phyloP scores from a whole-genome alignment of 2,329 filamentous ascomycete genomes.

The Beauveria australis region DNA sequence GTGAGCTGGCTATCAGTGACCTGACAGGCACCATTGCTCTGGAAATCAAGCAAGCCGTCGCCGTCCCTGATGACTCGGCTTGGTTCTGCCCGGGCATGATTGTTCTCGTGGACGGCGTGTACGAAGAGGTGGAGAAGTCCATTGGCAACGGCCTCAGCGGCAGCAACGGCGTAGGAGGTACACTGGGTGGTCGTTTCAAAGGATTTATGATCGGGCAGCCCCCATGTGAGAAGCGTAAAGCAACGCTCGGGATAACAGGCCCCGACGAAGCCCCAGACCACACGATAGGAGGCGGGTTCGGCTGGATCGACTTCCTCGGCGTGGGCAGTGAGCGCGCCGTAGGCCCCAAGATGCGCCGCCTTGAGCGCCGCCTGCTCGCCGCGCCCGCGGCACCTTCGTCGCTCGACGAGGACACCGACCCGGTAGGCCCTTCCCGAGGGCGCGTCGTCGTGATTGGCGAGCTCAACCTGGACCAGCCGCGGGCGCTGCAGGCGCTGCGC shows the following conservation, averaged over 20 bases:
- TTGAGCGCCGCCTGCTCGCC: constrained; percentile 63
- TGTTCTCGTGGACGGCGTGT: constrained; percentile 88
- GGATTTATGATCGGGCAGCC: constrained; percentile 88
- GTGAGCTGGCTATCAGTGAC: constrained; percentile 75
- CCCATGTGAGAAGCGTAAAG: constrained; percentile 75
- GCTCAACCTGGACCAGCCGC: constrained; percentile 75
- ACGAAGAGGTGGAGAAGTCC: constrained; percentile 81
- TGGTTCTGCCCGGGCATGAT: constrained; percentile 98
- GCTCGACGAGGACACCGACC: constrained; percentile 18
- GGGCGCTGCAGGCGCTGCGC: constrained; percentile 70
- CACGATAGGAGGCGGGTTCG: constrained; percentile 73
- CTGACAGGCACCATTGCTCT: constrained; percentile 80
- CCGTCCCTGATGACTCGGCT: constrained; percentile 75
- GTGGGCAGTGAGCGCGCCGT: constrained; percentile 81
- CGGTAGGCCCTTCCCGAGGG: constrained; percentile 29
- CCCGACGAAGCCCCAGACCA: constrained; percentile 49
- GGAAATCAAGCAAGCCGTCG: constrained; percentile 70
- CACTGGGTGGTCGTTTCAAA: constrained; percentile 85
- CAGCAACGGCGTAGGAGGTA: constrained; percentile 76
- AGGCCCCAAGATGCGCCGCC: constrained; percentile 71
- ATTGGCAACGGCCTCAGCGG: constrained; percentile 63
- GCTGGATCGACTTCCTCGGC: constrained; percentile 95
- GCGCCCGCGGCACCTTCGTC: constrained; percentile 16
- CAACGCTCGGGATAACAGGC: constrained; percentile 64
- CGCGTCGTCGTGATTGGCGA: constrained; percentile 74